Evolutionary conservation across 306 rosid species (phyloP), one percentile per base, ranked within the genome.

Genomic region (Alnus glutinosa): DNA sequence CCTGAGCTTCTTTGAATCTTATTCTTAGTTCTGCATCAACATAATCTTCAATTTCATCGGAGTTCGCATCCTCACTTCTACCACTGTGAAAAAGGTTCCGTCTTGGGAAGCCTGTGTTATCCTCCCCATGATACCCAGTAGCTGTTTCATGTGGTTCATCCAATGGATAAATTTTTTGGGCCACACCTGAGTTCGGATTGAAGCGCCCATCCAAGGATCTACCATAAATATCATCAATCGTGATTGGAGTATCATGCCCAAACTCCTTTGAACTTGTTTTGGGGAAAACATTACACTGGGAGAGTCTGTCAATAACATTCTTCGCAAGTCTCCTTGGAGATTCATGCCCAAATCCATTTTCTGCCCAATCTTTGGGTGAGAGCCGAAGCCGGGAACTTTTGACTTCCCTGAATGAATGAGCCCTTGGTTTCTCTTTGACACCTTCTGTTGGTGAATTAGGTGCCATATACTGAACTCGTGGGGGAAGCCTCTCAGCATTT

Each of bases 241-340:
- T 91, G 82, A 91, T 86, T 51, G 98, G 98, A 73, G 89, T 68
- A 49, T 90, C 91, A 71, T 75, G 79, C 61, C 77, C 86, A 75
- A 85, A 68, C 47, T 90, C 91, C 51, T 84, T 84, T 70, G 87
- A 79, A 80, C 71, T 79, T 23, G 80, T 50, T 77, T 87, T 83
- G 39, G 90, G 84, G 75, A 76, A 62, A 75, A 78, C 84, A 83
- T 82, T 89, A 79, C 89, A 80, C 77, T 89, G 92, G 19, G 96
- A 92, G 78, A 92, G 95, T 80, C 95, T 92, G 84, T 94, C 97
- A 58, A 92, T 84, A 54, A 93, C 99, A 89, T 82, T 89, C 81
- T 91, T 91, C 23, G 98, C 99, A 74, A 93, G 88, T 77, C 90
- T 91, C 75, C 92, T 83, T 11, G 99, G 96, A 71, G 96, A 95